These are phyloP conservation scores for Amoebophrya sp. DNA, from an alignment of 169 alveolate species.

Conservation along the genomic window DNA sequence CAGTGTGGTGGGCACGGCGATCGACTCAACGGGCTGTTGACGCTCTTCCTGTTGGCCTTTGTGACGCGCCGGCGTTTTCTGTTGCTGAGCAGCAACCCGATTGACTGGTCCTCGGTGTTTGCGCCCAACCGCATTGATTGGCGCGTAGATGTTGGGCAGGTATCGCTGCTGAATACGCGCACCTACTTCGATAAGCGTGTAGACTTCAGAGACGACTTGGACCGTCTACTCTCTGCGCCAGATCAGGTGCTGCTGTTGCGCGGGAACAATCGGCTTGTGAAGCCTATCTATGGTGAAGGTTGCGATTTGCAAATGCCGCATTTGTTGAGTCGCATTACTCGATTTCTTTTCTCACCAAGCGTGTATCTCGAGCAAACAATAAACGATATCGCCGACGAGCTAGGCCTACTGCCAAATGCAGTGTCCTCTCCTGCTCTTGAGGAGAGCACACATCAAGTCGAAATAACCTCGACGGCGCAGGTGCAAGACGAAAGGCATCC, in stretches of 20 bases:
- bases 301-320: not conserved
- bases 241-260: not conserved
- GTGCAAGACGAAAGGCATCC: no score
- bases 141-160: not conserved
- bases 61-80: not conserved
- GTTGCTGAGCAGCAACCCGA: not conserved
- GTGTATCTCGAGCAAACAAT: not conserved
- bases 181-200: not conserved
- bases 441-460: no score
- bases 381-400: not conserved
- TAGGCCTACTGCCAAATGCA: no score
- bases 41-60: not conserved
- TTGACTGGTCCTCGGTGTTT: not conserved
- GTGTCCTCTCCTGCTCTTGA: no score
- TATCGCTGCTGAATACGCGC: not conserved
- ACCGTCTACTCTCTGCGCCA: not conserved
- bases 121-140: not conserved
- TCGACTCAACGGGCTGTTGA: slow-evolving; percentile 6
- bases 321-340: not conserved
- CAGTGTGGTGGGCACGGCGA: slow-evolving; percentile 32
- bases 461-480: no score
- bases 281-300: not conserved
- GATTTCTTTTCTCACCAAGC: not conserved
- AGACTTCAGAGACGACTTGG: not conserved
- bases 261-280: not conserved